phyloP scores from a whole-genome alignment of 352 stramenopile species.

The Phytophthora cajani region DNA sequence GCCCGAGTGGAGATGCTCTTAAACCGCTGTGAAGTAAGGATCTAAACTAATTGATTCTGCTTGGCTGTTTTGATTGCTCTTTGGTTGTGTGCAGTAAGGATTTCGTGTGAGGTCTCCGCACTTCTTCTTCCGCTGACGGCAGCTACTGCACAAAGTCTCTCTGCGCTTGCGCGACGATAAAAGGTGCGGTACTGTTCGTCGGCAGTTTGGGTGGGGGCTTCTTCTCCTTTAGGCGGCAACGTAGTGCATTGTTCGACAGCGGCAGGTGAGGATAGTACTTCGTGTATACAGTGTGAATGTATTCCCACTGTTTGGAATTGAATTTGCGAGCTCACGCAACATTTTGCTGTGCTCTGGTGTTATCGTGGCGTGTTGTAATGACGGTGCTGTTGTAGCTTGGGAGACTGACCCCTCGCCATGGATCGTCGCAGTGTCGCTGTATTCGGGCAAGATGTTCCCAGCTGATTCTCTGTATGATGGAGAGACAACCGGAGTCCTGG shows the following conservation, averaged over 20 bases:
- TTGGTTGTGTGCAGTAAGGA: conserved; percentile 3
- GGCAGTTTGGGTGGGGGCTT: background rate
- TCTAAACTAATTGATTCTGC: background rate
- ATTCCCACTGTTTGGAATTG: conserved; percentile 8
- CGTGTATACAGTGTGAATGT: background rate
- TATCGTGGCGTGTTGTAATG: background rate
- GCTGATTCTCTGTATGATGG: too few relatives aligned
- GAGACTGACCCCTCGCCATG: too few relatives aligned
- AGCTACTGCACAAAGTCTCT: conserved; percentile 9
- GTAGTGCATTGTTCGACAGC: conserved; percentile 1
- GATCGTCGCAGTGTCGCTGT: too few relatives aligned
- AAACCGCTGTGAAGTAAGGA: background rate
- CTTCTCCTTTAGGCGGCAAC: background rate
- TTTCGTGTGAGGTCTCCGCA: conserved; percentile 10
- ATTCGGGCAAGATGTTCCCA: too few relatives aligned
- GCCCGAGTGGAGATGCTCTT: background rate
- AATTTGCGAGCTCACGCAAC: background rate
- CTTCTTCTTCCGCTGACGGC: conserved; percentile 2
- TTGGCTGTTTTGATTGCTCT: background rate
- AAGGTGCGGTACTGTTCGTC: background rate
- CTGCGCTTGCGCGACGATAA: conserved; percentile 1
- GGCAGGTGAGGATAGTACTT: background rate
- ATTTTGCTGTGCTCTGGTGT: conserved; percentile 1
- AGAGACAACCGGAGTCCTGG: too few relatives aligned
- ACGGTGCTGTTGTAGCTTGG: too few relatives aligned